A percentile compares a stretch with the other conserved stretches of the same genome.
Conservation (phyloP, 495 filamentous ascomycete species). For the Talaromyces trachyspermus region DNA sequence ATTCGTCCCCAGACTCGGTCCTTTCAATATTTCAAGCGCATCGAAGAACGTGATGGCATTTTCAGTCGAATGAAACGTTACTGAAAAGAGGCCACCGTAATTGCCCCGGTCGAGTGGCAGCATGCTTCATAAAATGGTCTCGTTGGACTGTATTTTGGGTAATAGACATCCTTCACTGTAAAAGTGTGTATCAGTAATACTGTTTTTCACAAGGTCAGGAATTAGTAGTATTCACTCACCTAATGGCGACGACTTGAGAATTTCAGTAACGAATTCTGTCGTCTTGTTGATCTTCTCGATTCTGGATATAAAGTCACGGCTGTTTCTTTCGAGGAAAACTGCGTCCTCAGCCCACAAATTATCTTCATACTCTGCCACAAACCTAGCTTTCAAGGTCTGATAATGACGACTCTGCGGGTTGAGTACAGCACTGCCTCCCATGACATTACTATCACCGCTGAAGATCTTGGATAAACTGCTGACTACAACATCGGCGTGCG, state of each 20-base stretch:
- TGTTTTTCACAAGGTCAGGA: neutral
- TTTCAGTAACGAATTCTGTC: slow-evolving; percentile 71
- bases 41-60: slow-evolving; percentile 83
- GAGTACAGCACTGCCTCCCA: slow-evolving; percentile 84
- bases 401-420: slow-evolving; percentile 78
- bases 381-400: slow-evolving; percentile 51
- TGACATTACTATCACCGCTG: slow-evolving; percentile 94
- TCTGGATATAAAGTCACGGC: slow-evolving; percentile 78
- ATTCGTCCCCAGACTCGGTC: slow-evolving; percentile 92
- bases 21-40: slow-evolving; percentile 78
- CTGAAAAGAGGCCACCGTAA: slow-evolving; percentile 83
- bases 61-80: slow-evolving; percentile 61
- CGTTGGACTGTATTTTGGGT: slow-evolving; percentile 72
- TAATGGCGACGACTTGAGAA: slow-evolving; percentile 49
- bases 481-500: slow-evolving; percentile 81
- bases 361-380: slow-evolving; percentile 66
- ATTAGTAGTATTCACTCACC: slow-evolving; percentile 25
- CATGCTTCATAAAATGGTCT: slow-evolving; percentile 68
- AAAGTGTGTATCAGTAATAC: slow-evolving; percentile 2
- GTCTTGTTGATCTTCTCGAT: slow-evolving; percentile 81
- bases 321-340: slow-evolving; percentile 93
- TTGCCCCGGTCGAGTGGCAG: slow-evolving; percentile 67
- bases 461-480: slow-evolving; percentile 96
- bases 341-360: slow-evolving; percentile 90
- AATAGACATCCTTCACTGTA: slow-evolving; percentile 73